These are phyloP conservation scores for Solanum bukasovii DNA, from an alignment of 257 asterid species.

Conservation along the genomic window DNA sequence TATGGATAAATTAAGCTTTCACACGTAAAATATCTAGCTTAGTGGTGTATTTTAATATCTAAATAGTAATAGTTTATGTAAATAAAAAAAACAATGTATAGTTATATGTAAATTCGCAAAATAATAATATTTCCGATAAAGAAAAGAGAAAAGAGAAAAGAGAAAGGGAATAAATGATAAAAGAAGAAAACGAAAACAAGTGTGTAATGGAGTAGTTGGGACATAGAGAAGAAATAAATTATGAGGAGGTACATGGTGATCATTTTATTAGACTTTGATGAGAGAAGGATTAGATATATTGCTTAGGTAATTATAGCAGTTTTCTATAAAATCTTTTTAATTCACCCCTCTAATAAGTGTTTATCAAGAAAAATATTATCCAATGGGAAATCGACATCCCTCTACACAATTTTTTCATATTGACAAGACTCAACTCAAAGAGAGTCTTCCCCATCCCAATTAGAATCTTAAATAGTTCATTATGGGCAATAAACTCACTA, in stretches of 20 bases:
- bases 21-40: neutral
- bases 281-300: conserved; percentile 21
- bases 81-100: no score
- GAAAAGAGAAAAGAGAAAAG: neutral
- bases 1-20: neutral
- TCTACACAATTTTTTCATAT: conserved; percentile 12
- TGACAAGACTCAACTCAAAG: conserved; percentile 67
- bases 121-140: no score
- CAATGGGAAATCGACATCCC: conserved; percentile 26
- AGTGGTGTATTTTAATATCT: neutral
- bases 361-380: neutral
- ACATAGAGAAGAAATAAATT: conserved; percentile 2
- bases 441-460: conserved; percentile 8
- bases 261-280: conserved; percentile 1
- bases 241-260: neutral
- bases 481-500: conserved; percentile 29
- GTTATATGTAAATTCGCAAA: no score
- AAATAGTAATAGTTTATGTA: neutral
- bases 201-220: conserved; percentile 10
- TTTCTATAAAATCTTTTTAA: neutral
- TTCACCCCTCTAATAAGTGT: conserved; percentile 1
- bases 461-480: conserved; percentile 25
- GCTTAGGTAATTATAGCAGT: conserved; percentile 3
- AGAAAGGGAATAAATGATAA: neutral
- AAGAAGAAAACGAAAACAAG: neutral